Evolutionary conservation across 192 early-diverging fungal genomes (phyloP).

Genomic region (Kickxella alabastrina): DNA sequence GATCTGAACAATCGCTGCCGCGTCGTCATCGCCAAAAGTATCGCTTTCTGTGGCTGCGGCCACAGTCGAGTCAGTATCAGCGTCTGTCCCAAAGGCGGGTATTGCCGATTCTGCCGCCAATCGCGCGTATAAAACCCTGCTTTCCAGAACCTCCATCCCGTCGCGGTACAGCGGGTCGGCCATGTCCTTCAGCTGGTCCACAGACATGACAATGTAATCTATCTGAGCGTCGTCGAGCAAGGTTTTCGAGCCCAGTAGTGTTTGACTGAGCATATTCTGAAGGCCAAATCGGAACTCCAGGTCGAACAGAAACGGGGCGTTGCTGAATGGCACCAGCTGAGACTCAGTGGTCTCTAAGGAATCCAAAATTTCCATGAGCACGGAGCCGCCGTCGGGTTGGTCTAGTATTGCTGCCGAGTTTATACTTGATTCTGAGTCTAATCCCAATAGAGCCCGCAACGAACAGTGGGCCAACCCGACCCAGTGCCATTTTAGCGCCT

Average conservation of each 20-base stretch:
- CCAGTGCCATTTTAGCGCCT: conserved; percentile 50
- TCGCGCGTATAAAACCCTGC: conserved; percentile 15
- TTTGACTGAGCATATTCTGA: conserved; percentile 51
- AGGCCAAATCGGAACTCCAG: conserved; percentile 72
- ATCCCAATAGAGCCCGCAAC: conserved; percentile 20
- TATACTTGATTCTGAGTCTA: neutral
- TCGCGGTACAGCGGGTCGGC: conserved; percentile 43
- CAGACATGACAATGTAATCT: conserved; percentile 60
- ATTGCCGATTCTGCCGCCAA: neutral
- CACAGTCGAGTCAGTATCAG: neutral
- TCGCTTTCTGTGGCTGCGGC: conserved; percentile 1
- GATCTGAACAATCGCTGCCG: conserved; percentile 70
- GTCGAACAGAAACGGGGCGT: conserved; percentile 83
- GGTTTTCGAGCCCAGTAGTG: conserved; percentile 9
- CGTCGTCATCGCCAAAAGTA: conserved; percentile 47
- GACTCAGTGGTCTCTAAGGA: conserved; percentile 56
- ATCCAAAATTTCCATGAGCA: conserved; percentile 62
- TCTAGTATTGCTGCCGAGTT: neutral
- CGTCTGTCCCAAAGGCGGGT: conserved; percentile 1
- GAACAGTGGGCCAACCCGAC: conserved; percentile 18
- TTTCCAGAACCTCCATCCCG: conserved; percentile 12
- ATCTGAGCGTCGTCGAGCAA: conserved; percentile 55
- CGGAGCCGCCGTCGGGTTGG: conserved; percentile 34
- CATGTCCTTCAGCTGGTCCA: conserved; percentile 68
- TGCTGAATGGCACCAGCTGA: conserved; percentile 53